Base-by-base conservation (phyloP, 164 flowering plant genomes). In the Aristolochia contorta region DNA sequence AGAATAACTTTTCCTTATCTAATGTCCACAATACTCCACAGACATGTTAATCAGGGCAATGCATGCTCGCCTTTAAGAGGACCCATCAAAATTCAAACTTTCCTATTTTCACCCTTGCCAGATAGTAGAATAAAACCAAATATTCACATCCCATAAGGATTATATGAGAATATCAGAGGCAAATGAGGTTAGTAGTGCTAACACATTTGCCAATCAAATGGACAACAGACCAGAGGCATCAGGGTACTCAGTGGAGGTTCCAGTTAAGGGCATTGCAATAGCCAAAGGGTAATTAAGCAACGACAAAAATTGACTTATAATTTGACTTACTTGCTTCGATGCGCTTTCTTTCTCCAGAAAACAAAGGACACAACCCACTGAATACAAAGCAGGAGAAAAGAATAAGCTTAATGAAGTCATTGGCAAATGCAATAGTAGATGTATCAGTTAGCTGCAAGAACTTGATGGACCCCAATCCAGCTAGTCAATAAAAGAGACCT, bases 311-410 rank as follows among this genome's bases (percentile, higher is more conserved):
- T 12, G 37, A 65, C n/a, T 12, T 13, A 8, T 32, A n/a, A 20
- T 9, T 8, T 14, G 5, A 41, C 98, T 81, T 72, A 93, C 98
- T 80, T 93, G 92, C 82, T 84, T 72, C 68, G 79, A 14, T 66
- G 81, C 60, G 91, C 83, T 71, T 72, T 86, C 71, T 69, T 90
- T 74, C 79, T 90, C 96, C 97, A 88, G 72, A 81, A 82, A 58
- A 85, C 63, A 47, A 83, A 70, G 41, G 94, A 81, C 47, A 68
- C 62, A n/a, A 85, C 49, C 87, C 92, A 88, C 97, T 93, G 88
- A 76, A 54, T 71, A 53, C 18, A 54, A 37, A 53, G 24, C 41
- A 56, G 45, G 45, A 56, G 45, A 32, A 18, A n/a, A 56, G 15
- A 56, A 30, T 30, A 24, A 56, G 24, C 22, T n/a, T 21, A 54